Evolutionary conservation across 306 rosid genomes (phyloP), one percentile per base, ranked within the genome.

Genomic region (Trifolium subterraneum): DNA sequence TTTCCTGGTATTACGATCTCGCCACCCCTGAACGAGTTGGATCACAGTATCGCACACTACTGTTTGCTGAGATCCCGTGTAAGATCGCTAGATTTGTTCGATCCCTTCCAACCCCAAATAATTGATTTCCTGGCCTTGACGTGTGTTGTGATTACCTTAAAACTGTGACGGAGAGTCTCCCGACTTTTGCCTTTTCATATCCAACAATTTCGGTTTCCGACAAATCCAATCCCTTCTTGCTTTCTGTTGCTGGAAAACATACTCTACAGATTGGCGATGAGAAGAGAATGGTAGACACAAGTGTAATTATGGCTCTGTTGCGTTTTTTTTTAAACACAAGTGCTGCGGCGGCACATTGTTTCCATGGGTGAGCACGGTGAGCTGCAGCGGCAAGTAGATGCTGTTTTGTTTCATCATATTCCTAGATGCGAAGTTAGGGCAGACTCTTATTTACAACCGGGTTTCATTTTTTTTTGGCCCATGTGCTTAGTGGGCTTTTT

Each of bases 401-500:
- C 4, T 9, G 23, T 52, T 52, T 52, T 54, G 60, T 54, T 54
- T 20, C 61, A 8, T 20, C 61, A 8, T 52, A 52, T 52, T 20
- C 14, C 7, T 51, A 18, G 5, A 54, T 54, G 61, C 29, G 61
- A 20, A 19, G 61, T 20, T 22, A 54, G 61, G 61, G 31, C 14
- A 54, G 1, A 4, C 29, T 10, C 14, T 54, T 54, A 54, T 54
- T 54, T 19, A 20, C 14, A 20, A 20, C 9, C 10, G 31, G 61
- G 31, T 27, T 54, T 20, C 29, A 20, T 19, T 54, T 54, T 54
- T 54, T 20, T 54, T 54, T 54, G 27, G 29, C 27, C 29, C 61
- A 19, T 54, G 13, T 54, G 61, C 61, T 20, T 27, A 54, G 29
- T 54, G 61, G 61, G 61, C 14, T 54, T 12, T 54, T 54, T 54